Percentiles rank a stretch among this genome's conserved stretches.
These are phyloP conservation scores for Dactylellina parvicollis DNA, from an alignment of 2,329 filamentous ascomycete genomes.

Conservation along the genomic window DNA sequence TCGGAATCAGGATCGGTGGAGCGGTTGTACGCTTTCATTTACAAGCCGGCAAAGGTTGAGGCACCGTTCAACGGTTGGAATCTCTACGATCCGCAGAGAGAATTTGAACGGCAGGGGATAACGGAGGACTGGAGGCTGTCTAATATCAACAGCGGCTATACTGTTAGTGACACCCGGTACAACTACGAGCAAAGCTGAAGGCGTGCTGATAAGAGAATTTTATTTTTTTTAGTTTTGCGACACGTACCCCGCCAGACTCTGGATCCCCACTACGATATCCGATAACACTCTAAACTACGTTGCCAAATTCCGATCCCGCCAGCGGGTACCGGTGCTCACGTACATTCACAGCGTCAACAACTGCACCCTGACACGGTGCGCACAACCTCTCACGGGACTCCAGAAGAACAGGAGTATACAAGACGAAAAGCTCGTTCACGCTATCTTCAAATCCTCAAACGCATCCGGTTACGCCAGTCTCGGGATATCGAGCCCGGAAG, in stretches of 20 bases:
- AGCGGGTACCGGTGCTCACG: slow-evolving; percentile 85
- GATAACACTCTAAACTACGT: slow-evolving; percentile 97
- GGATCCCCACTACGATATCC: slow-evolving; percentile 89
- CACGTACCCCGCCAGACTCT: slow-evolving; percentile 86
- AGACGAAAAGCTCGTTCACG: slow-evolving; percentile 90
- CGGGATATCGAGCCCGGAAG: slow-evolving; percentile 61
- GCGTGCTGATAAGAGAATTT: neutral
- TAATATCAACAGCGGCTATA: slow-evolving; percentile 87
- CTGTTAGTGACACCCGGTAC: slow-evolving; percentile 61
- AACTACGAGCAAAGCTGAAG: neutral
- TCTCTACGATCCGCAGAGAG: slow-evolving; percentile 83
- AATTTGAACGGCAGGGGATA: slow-evolving; percentile 85
- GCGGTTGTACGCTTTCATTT: slow-evolving; percentile 89
- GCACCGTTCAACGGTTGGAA: slow-evolving; percentile 80
- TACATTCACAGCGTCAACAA: slow-evolving; percentile 98
- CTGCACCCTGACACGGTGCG: slow-evolving; percentile 93
- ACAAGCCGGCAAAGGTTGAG: slow-evolving; percentile 78
- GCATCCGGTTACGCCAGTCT: slow-evolving; percentile 51
- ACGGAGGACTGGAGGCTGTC: slow-evolving; percentile 89
- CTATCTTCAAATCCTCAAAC: slow-evolving; percentile 84
- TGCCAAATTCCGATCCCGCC: slow-evolving; percentile 84
- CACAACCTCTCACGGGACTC: slow-evolving; percentile 88
- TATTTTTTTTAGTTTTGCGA: slow-evolving; percentile 73
- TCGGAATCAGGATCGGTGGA: slow-evolving; percentile 74
- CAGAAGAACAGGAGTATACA: slow-evolving; percentile 90